Conservation (phyloP, 2,329 filamentous ascomycete genomes). For the Pyricularia sp. region DNA sequence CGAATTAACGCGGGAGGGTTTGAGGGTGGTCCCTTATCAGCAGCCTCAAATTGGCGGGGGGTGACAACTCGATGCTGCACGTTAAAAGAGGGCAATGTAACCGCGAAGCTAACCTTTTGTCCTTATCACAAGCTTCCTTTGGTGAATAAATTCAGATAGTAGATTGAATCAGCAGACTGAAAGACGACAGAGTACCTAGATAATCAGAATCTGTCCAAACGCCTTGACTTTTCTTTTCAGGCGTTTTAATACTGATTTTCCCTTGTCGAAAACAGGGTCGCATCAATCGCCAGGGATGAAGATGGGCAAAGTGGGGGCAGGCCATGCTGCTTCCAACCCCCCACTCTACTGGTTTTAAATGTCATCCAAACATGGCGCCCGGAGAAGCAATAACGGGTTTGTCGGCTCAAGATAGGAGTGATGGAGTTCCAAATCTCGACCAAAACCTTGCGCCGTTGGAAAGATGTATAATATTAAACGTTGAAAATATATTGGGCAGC, state of each 20-base stretch:
- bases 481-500: background rate
- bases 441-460: background rate
- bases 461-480: background rate
- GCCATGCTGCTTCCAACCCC: too few relatives aligned
- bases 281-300: background rate
- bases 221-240: background rate
- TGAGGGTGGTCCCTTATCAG: background rate
- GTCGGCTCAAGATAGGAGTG: background rate
- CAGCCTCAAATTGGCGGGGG: background rate
- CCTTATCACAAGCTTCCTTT: background rate
- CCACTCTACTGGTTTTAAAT: background rate
- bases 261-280: background rate
- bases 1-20: background rate
- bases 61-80: background rate
- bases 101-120: background rate
- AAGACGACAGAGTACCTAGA: background rate
- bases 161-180: background rate
- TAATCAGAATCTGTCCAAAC: background rate
- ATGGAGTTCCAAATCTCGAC: background rate
- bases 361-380: background rate
- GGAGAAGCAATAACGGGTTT: background rate
- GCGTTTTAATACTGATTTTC: background rate
- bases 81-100: background rate
- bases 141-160: background rate
- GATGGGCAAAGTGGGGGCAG: background rate